These are phyloP conservation scores for Sphagnurus paluster DNA, from an alignment of 1,284 basidiomycete species.

Conservation along the genomic window DNA sequence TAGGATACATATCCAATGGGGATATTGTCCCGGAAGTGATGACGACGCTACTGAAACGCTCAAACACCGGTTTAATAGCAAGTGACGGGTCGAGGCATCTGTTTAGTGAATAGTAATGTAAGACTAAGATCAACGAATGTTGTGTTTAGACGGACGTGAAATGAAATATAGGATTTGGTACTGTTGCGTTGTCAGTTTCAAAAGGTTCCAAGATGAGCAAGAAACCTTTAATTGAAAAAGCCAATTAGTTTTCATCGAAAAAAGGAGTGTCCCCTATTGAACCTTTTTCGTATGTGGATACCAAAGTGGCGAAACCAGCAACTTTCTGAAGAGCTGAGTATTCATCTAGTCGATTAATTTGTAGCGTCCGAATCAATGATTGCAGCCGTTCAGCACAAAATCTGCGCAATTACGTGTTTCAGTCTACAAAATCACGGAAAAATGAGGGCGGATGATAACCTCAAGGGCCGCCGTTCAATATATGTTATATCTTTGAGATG, in stretches of 20 bases:
- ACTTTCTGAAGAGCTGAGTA: slow-evolving; percentile 93
- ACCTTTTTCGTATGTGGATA: slow-evolving; percentile 98
- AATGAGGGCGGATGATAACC: slow-evolving; percentile 53
- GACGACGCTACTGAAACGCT: slow-evolving; percentile 97
- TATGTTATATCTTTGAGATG: slow-evolving; percentile 99
- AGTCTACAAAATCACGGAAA: neutral
- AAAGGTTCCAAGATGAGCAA: slow-evolving; percentile 97
- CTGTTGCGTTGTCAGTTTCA: slow-evolving; percentile 98
- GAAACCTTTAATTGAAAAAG: slow-evolving; percentile 70
- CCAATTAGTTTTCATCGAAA: too few species aligned
- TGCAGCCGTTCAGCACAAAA: slow-evolving; percentile 97
- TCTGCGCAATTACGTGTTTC: slow-evolving; percentile 40
- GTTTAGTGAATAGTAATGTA: slow-evolving; percentile 6
- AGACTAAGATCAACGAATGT: neutral
- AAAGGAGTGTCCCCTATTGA: too few species aligned
- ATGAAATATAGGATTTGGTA: slow-evolving; percentile 99
- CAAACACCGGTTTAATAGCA: slow-evolving; percentile 97
- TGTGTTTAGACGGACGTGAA: slow-evolving; percentile 69
- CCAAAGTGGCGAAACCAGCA: slow-evolving; percentile 94
- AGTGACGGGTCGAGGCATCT: slow-evolving; percentile 97
- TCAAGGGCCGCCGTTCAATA: slow-evolving; percentile 94
- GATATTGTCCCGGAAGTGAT: slow-evolving; percentile 99
- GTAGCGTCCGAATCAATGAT: slow-evolving; percentile 91
- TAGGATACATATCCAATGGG: slow-evolving; percentile 99
- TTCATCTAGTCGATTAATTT: slow-evolving; percentile 91